phyloP scores from a whole-genome alignment of 1,139 yeast genomes.

The Suhomyces bribrorum region DNA sequence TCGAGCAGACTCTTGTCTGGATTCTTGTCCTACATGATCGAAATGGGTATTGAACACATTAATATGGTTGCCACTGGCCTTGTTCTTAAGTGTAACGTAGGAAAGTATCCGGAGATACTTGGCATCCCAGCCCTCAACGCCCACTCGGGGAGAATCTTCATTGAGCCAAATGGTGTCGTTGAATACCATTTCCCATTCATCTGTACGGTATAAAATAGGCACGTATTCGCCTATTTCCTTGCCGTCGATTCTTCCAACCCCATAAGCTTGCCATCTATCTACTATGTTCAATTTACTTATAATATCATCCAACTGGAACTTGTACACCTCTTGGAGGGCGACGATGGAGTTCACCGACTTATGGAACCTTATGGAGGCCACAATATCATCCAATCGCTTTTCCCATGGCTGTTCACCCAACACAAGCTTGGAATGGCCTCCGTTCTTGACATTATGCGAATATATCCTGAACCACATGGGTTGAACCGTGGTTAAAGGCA shows the following conservation, averaged over 20 bases:
- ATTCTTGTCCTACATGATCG: slow-evolving; percentile 51
- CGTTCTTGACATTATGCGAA: slow-evolving; percentile 42
- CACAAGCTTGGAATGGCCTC: slow-evolving; percentile 28
- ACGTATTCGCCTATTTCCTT: slow-evolving; percentile 35
- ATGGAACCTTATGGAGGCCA: slow-evolving; percentile 33
- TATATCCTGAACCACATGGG: slow-evolving; percentile 34
- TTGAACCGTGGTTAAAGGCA: slow-evolving; percentile 16
- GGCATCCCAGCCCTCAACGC: slow-evolving; percentile 58
- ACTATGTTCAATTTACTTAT: slow-evolving; percentile 30
- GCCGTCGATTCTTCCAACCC: slow-evolving; percentile 40
- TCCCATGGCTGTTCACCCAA: slow-evolving; percentile 37
- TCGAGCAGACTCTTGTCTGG: slow-evolving; percentile 49
- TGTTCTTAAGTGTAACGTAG: slow-evolving; percentile 41
- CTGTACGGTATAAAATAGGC: slow-evolving; percentile 30
- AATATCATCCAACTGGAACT: slow-evolving; percentile 36
- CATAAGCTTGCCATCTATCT: slow-evolving; percentile 35
- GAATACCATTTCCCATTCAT: slow-evolving; percentile 36
- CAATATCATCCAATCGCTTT: slow-evolving; percentile 26
- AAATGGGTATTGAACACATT: slow-evolving; percentile 59
- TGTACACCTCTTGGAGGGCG: slow-evolving; percentile 39
- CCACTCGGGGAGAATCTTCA: slow-evolving; percentile 27
- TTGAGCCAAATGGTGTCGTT: slow-evolving; percentile 40
- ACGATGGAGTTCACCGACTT: slow-evolving; percentile 28
- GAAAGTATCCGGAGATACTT: slow-evolving; percentile 48
- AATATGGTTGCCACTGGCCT: slow-evolving; percentile 25